phyloP scores from a whole-genome alignment of 345 rosid genomes.

The Schrenkiella parvula region DNA sequence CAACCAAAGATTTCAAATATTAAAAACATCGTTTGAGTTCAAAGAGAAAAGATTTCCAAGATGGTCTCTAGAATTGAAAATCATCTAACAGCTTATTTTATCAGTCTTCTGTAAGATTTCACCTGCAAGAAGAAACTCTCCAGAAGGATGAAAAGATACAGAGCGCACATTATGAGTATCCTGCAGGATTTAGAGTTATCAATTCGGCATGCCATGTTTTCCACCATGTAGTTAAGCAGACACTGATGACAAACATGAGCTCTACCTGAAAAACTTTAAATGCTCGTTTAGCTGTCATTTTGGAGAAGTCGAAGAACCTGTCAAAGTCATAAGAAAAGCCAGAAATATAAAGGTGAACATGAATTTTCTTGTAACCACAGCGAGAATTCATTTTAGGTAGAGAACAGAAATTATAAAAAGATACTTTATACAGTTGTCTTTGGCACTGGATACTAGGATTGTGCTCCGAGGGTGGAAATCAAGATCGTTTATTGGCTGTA shows the following conservation, averaged over 20 bases:
- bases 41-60: background rate
- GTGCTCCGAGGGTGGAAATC: constrained; percentile 84
- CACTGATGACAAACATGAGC: constrained; percentile 12
- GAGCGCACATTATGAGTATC: constrained; percentile 87
- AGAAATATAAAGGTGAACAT: background rate
- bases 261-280: constrained; percentile 78
- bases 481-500: constrained; percentile 79
- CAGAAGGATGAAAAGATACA: constrained; percentile 77
- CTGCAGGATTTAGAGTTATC: constrained; percentile 35
- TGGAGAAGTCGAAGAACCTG: constrained; percentile 89
- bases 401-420: constrained; percentile 5
- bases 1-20: constrained; percentile 14
- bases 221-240: background rate
- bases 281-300: constrained; percentile 77
- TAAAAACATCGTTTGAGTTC: background rate
- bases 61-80: background rate
- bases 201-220: background rate
- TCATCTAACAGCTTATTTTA: background rate
- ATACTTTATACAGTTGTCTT: constrained; percentile 81
- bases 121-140: constrained; percentile 81
- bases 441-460: constrained; percentile 67
- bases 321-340: constrained; percentile 8
- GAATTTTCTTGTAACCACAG: background rate
- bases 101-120: background rate
- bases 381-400: background rate